Base-by-base conservation (phyloP, 1,284 basidiomycete species). In the Rhodotorula sp. region DNA sequence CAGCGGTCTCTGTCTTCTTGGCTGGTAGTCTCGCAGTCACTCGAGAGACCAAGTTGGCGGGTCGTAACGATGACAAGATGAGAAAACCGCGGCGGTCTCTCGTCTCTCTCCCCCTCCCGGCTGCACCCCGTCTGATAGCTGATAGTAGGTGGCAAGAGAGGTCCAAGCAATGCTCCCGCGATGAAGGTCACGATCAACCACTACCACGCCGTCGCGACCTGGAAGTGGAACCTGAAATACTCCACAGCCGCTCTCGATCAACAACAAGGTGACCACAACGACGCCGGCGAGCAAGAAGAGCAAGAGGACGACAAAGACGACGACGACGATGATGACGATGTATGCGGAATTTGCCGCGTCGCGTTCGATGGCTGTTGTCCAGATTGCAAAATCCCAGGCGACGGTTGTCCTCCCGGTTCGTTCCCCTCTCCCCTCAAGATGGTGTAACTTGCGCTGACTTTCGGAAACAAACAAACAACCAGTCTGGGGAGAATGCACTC, bases 401-500 rank as follows among this genome's bases (percentile, higher is more conserved):
- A 97, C 76, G 93, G 95, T 78, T 97, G 94, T 84, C 94, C 94
- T 2, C 83, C 97, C 45, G 95, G 94, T 97, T 77, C 79, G 88
- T 86, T 55, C 38, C 47, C 16, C 49, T 3, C 49, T 38, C 43
- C 23, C 28, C 21, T 15, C 59, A 38, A n/a, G 28, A 45, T n/a
- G 28, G 43, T 23, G 26, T 23, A n/a, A 21, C n/a, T n/a, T 43
- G 8, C 12, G 58, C 15, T 48, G 16, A 58, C 47, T 38, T 21
- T n/a, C 47, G 31, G 38, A 68, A 75, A 54, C 68, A 19, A 14
- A n/a, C 55, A 38, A 68, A 59, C 18, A 70, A 60, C 28, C 74
- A 95, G 94, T 97, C 68, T 97, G 93, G 92, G 94, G 94, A 38
- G 89, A 95, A 82, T 97, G 94, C 79, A 92, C 89, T 10, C 94